Evolutionary conservation across 2,329 filamentous ascomycete genomes (phyloP), one percentile per base, ranked within the genome.

Genomic region (Hymenoscyphus linearis): DNA sequence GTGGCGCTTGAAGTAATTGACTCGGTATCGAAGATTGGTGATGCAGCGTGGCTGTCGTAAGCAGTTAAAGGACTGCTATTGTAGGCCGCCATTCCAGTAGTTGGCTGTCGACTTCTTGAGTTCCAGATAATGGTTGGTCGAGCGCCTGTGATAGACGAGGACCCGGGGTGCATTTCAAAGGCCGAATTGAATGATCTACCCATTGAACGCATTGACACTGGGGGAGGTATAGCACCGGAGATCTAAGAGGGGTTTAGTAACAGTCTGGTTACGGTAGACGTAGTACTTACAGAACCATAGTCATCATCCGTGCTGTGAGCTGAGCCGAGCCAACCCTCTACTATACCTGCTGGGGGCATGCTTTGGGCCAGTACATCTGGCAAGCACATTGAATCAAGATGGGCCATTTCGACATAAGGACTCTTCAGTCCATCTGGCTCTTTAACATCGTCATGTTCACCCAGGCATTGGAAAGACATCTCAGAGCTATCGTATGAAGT

Each of bases 391-490:
- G 50, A 36, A 13, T 27, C 35, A 16, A 40, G 53, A n/a, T 16
- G n/a, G 16, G 18, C n/a, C 59, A 56, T 4, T 47, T 26, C 44
- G 50, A 59, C 4, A 60, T 27, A 5, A 63, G 59, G 40, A 52
- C 66, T n/a, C 58, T 57, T 36, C 65, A 54, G 65, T 65, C 67
- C 9, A 63, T 60, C 13, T 47, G 62, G 60, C 26, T 69, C 65
- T n/a, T 67, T 54, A 27, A 52, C 36, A 55, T 52, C 61, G 2
- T 55, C 22, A 14, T 31, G 14, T 31, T 68, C 62, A 1, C 65
- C 66, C 12, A 59, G 50, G n/a, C 70, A 71, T 61, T 70, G 61
- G 44, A 71, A 70, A 2, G 70, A 72, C 9, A 71, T 40, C 0
- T 58, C 64, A 1, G 70, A 72, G 47, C 59, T 61, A 18, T 64